Conservation (phyloP, 1,139 yeast species). For the Scheffersomyces titani region DNA sequence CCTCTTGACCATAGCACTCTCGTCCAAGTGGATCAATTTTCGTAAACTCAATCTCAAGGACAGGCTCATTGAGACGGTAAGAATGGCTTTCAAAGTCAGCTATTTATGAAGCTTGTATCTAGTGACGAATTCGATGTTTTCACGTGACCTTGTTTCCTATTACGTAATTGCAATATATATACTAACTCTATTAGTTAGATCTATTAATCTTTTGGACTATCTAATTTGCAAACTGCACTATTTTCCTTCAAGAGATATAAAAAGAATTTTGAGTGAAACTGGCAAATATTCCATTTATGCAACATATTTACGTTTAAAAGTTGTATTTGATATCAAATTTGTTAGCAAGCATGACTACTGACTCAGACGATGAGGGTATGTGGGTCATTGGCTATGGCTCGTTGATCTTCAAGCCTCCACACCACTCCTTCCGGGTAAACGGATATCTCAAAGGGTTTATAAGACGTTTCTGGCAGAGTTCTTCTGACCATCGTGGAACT, state of each 20-base stretch:
- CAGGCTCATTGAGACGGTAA: constrained; percentile 36
- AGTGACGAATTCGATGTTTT: background rate
- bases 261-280: too few relatives aligned
- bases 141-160: background rate
- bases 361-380: constrained; percentile 32
- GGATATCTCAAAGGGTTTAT: constrained; percentile 78
- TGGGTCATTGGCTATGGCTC: constrained; percentile 96
- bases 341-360: background rate
- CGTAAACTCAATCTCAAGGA: constrained; percentile 31
- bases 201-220: background rate
- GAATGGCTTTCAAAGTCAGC: constrained; percentile 49
- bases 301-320: background rate
- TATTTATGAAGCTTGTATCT: constrained; percentile 23
- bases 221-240: background rate
- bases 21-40: constrained; percentile 22
- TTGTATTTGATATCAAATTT: background rate
- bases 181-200: background rate
- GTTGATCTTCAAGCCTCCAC: constrained; percentile 84
- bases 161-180: background rate
- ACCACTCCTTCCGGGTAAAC: constrained; percentile 56
- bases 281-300: background rate
- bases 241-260: background rate
- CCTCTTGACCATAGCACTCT: constrained; percentile 22
- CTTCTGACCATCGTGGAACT: constrained; percentile 89
- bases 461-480: constrained; percentile 89